Evolutionary conservation across 2,329 filamentous ascomycete species (phyloP).

Genomic region (Plenodomus lindquistii): DNA sequence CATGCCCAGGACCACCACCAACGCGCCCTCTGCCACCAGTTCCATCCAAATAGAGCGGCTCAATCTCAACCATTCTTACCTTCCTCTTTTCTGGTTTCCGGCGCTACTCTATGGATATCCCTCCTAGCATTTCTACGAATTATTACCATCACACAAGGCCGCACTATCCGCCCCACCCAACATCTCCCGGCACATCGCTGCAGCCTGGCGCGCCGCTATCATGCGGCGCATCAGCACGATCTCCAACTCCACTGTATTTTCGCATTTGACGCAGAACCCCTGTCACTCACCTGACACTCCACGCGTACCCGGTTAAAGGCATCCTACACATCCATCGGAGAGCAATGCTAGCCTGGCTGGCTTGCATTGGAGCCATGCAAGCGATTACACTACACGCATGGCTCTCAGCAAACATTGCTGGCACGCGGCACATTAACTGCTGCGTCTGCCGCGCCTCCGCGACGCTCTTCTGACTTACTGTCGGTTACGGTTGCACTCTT

Average conservation of each 20-base stretch:
- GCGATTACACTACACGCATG: slow-evolving; percentile 13
- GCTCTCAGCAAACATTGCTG: slow-evolving; percentile 13
- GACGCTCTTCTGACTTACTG: slow-evolving; percentile 30
- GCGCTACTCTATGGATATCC: slow-evolving; percentile 28
- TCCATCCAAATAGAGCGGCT: slow-evolving; percentile 45
- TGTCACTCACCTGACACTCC: slow-evolving; percentile 27
- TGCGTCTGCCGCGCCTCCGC: slow-evolving; percentile 20
- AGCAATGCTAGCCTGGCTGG: slow-evolving; percentile 14
- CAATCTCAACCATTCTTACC: slow-evolving; percentile 14
- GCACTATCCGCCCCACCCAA: slow-evolving; percentile 23
- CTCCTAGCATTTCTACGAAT: slow-evolving; percentile 9
- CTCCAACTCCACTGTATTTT: slow-evolving; percentile 28
- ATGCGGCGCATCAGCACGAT: slow-evolving; percentile 33
- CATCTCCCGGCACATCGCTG: slow-evolving; percentile 19
- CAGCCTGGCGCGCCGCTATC: slow-evolving; percentile 20
- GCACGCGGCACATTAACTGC: slow-evolving; percentile 17
- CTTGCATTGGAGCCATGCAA: slow-evolving; percentile 14
- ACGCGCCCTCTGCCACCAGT: slow-evolving; percentile 53
- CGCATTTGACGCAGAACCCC: slow-evolving; percentile 17
- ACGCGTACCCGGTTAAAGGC: slow-evolving; percentile 24
- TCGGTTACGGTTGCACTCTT: slow-evolving; percentile 26
- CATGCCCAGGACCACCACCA: slow-evolving; percentile 54
- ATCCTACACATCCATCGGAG: slow-evolving; percentile 21
- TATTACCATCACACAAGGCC: slow-evolving; percentile 11
- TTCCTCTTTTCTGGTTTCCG: slow-evolving; percentile 27